phyloP scores from a whole-genome alignment of 352 stramenopile species.

The Phytophthora citrophthora region DNA sequence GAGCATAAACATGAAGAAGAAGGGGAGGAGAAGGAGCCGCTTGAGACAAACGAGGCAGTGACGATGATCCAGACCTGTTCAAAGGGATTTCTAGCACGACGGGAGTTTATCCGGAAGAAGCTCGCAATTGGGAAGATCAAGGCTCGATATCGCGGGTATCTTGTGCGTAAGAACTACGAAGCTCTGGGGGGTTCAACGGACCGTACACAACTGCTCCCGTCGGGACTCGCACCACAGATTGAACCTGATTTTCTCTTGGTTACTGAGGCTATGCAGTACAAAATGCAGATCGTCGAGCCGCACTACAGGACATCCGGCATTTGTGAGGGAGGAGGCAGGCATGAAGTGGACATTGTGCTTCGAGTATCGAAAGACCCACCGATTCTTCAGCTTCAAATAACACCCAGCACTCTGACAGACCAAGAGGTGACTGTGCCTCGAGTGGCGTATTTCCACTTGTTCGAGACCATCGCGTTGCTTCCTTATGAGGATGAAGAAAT shows the following conservation, averaged over 20 bases:
- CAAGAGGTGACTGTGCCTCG: constrained; percentile 15
- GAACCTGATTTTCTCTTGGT: constrained; percentile 28
- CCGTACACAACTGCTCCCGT: constrained; percentile 14
- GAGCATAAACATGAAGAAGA: constrained; percentile 23
- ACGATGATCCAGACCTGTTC: constrained; percentile 40
- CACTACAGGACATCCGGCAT: constrained; percentile 26
- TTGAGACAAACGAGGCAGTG: constrained; percentile 18
- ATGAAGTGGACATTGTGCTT: constrained; percentile 32
- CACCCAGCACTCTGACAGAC: constrained; percentile 4
- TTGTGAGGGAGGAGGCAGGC: constrained; percentile 12
- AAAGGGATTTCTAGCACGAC: constrained; percentile 38
- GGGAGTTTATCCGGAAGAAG: constrained; percentile 44
- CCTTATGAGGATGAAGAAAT: constrained; percentile 38
- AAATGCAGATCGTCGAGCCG: constrained; percentile 44
- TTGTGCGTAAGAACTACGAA: constrained; percentile 49
- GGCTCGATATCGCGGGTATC: constrained; percentile 46
- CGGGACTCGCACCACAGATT: constrained; percentile 14
- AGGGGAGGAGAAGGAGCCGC: constrained; percentile 11
- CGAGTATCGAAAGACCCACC: constrained; percentile 44
- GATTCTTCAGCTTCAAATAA: constrained; percentile 38
- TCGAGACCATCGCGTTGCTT: constrained; percentile 44
- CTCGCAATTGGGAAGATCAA: constrained; percentile 51
- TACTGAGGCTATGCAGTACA: constrained; percentile 43
- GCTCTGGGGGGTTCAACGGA: constrained; percentile 21
- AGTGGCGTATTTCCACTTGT: constrained; percentile 46